Base-by-base conservation (phyloP, 805 yeast genomes). In the Torulaspora maleeae region DNA sequence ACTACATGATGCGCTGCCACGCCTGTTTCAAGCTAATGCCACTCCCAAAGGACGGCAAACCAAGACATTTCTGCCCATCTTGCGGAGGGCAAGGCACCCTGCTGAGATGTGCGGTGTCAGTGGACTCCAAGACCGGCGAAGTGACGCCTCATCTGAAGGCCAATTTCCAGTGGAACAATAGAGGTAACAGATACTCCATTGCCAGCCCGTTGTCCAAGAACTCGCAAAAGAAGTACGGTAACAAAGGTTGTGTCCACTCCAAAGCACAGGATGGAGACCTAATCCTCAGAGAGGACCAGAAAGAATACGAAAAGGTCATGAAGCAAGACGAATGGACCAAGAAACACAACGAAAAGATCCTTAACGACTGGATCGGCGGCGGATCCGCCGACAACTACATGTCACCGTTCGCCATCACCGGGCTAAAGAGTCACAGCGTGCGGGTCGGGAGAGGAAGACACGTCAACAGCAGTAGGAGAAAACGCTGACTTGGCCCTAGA, bases 1-100 rank as follows among this genome's bases (percentile, higher is more conserved):
- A 84, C 70, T 90, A 87, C 64, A 91, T 91, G 97, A 76, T 86
- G 60, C 76, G 99, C 67, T 93, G 99, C 66, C 96, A 93, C 66
- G 99, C 97, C 0, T 93, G 99, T 70, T 93, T 93, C 78, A 73
- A 77, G 47, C 72, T 93, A 63, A 70, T 82, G 11, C 90, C 95
- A 6, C 74, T 87, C 45, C 86, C 91, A 22, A 84, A 82, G 57
- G 76, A 78, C 51, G 90, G 90, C 2, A 76, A 74, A 34, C 80
- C 90, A 37, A 79, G 79, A 57, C 96, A 89, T 66, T 93, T 93
- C 71, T 93, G 99, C 66, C 86, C 96, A 12, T 77, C 80, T 43
- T 93, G 99, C 74, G 99, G 99, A 49, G 96, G 97, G 41, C 61
- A 63, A 36, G 80, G 83, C 48, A 91, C 99, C 0, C 69, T 93